Base-by-base conservation (phyloP, 129 eudicot genomes). In the Glebionis coronaria region DNA sequence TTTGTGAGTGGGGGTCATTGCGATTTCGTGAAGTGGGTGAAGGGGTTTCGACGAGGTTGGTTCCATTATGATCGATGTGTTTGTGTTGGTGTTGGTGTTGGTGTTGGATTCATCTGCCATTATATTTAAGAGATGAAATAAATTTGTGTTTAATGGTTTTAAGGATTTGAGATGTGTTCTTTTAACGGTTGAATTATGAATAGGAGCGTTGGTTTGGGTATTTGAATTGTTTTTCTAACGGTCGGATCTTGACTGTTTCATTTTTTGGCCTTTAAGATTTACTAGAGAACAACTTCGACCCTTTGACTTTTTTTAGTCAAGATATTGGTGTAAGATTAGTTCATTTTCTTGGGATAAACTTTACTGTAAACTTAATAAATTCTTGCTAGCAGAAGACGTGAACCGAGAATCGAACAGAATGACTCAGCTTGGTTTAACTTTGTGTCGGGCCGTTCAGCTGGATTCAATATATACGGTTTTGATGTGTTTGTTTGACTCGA, bases 1-100 rank as follows among this genome's bases (percentile, higher is more conserved):
- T 76, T 92, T 92, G 95, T 92, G 98, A 23, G 96, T 83, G 16
- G 98, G 95, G 4, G 82, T 82, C 71, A 65, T 66, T 29, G 96
- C 96, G 67, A 91, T 91, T 76, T 91, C 96, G 82, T 91, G 94
- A 61, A 91, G 97, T 6, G 96, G 97, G 74, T 88, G 97, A 2
- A 63, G 71, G 2, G 82, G 82, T 67, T 87, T 82, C 2, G 75
- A 76, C 9, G 58, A 27, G 1, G 85, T 16, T 3, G 85, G 14
- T 11, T 82, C 87, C 97, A 87, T 87, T 40, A 75, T 68, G 42
- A 75, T 68, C 51, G 76, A 23, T 42, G 79, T 69, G 82, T 42
- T 55, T 23, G 15, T 44, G 35, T 3, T 69, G 29, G 79, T 68
- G 82, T 3, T 69, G 29, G 79, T 68, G 82, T 42, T 55, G 31